Conservation (phyloP, 305 asterid genomes). For the Fraxinus sp. region DNA sequence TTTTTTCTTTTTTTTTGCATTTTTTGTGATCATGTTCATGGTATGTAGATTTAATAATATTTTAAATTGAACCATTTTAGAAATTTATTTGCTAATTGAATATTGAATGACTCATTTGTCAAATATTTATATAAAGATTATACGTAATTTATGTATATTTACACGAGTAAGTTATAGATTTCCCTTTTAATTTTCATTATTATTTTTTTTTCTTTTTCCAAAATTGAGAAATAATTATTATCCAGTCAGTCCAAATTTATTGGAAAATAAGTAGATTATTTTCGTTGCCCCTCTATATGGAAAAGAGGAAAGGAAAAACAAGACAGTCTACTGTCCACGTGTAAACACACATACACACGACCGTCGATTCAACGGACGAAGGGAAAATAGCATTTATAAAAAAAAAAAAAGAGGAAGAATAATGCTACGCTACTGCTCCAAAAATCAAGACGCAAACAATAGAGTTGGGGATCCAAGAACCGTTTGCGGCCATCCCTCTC, state of each 20-base stretch:
- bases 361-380: constrained; percentile 27
- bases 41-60: background rate
- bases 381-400: constrained; percentile 12
- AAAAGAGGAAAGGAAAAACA: background rate
- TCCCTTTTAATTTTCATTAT: background rate
- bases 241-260: background rate
- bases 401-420: background rate
- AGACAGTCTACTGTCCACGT: background rate
- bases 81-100: background rate
- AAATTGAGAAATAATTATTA: background rate
- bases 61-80: background rate
- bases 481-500: constrained; percentile 25
- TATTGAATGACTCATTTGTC: background rate
- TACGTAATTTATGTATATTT: background rate
- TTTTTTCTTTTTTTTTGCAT: background rate
- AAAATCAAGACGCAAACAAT: background rate
- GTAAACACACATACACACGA: background rate
- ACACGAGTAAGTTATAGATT: background rate
- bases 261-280: background rate
- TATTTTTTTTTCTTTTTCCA: background rate
- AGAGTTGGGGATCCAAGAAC: constrained; percentile 30
- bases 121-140: background rate
- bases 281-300: background rate
- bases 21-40: background rate
- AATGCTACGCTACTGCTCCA: background rate